A percentile compares a stretch with the other conserved stretches of the same genome.
phyloP scores from a whole-genome alignment of 2,329 filamentous ascomycete species.

The Apiospora hydei region DNA sequence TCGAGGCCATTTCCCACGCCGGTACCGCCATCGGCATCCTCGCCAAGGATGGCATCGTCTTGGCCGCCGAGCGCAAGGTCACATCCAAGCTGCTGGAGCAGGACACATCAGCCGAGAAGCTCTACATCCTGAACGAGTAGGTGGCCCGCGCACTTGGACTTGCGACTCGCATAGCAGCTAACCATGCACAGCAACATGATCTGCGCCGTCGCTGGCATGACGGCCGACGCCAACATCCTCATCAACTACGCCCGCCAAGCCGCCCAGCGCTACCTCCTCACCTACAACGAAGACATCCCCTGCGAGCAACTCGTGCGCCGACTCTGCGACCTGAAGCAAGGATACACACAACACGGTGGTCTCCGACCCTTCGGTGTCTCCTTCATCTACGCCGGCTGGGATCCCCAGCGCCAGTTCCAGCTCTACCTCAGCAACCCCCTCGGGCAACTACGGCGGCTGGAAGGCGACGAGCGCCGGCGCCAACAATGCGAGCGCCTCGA shows the following conservation, averaged over 20 bases:
- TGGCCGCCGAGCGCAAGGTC: constrained; percentile 97
- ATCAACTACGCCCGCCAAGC: constrained; percentile 99
- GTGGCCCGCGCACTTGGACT: constrained; percentile 39
- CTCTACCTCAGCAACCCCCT: constrained; percentile 99
- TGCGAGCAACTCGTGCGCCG: constrained; percentile 98
- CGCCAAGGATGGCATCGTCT: constrained; percentile 96
- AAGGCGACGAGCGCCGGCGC: constrained; percentile 98
- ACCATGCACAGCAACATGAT: constrained; percentile 87
- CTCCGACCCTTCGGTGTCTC: constrained; percentile 97
- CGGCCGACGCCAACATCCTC: constrained; percentile 98
- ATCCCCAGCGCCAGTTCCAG: constrained; percentile 95
- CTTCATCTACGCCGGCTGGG: constrained; percentile 99
- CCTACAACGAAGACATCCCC: constrained; percentile 99
- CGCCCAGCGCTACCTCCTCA: constrained; percentile 96
- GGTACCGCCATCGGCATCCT: constrained; percentile 96
- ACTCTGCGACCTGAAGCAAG: constrained; percentile 97
- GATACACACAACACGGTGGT: constrained; percentile 98
- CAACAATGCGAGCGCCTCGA: constrained; percentile 97
- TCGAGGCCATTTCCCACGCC: constrained; percentile 98
- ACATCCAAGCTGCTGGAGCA: constrained; percentile 99
- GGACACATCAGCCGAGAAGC: constrained; percentile 99
- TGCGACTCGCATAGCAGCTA: not conserved
- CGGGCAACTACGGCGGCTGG: constrained; percentile 98
- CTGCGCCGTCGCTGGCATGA: constrained; percentile 98
- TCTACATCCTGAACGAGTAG: constrained; percentile 98